Conservation (phyloP, 805 yeast species). For the Kuraishia ogatae region DNA sequence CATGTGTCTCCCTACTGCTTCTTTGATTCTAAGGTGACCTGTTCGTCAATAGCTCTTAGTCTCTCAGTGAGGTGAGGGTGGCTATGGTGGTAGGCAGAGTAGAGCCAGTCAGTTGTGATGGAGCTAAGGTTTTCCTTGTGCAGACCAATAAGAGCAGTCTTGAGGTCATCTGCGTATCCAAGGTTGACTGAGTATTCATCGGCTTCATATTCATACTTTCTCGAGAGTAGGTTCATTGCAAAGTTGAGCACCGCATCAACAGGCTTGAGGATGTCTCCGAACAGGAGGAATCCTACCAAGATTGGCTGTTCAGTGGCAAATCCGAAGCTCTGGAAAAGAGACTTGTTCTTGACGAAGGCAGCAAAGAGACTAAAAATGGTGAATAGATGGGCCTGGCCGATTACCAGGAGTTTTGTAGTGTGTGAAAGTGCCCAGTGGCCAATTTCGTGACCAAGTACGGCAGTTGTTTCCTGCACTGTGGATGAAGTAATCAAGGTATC, state of each 20-base stretch:
- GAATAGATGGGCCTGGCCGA: slow-evolving; percentile 57
- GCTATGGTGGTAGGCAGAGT: slow-evolving; percentile 79
- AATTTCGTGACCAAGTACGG: slow-evolving; percentile 96
- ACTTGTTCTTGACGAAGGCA: slow-evolving; percentile 68
- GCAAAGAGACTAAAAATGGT: slow-evolving; percentile 66
- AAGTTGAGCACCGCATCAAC: slow-evolving; percentile 62
- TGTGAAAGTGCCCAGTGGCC: slow-evolving; percentile 97
- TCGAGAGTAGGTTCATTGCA: slow-evolving; percentile 57
- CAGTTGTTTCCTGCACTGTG: slow-evolving; percentile 72
- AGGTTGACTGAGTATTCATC: slow-evolving; percentile 74
- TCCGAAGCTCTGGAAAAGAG: slow-evolving; percentile 75
- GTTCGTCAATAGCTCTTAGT: slow-evolving; percentile 56
- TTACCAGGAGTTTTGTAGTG: slow-evolving; percentile 63
- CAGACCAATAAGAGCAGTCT: slow-evolving; percentile 63
- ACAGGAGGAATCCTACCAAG: slow-evolving; percentile 73
- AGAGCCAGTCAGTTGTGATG: slow-evolving; percentile 86
- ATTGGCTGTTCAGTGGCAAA: slow-evolving; percentile 61
- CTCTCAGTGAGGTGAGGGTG: slow-evolving; percentile 94
- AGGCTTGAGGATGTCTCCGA: slow-evolving; percentile 73
- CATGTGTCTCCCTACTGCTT: background rate
- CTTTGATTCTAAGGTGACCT: background rate
- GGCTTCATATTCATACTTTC: slow-evolving; percentile 91
- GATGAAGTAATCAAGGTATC: slow-evolving; percentile 86
- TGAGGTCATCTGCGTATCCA: slow-evolving; percentile 64
- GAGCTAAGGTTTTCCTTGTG: slow-evolving; percentile 76